These are phyloP conservation scores for Ustilago nuda DNA, from an alignment of 1,284 basidiomycete genomes.

Conservation along the genomic window DNA sequence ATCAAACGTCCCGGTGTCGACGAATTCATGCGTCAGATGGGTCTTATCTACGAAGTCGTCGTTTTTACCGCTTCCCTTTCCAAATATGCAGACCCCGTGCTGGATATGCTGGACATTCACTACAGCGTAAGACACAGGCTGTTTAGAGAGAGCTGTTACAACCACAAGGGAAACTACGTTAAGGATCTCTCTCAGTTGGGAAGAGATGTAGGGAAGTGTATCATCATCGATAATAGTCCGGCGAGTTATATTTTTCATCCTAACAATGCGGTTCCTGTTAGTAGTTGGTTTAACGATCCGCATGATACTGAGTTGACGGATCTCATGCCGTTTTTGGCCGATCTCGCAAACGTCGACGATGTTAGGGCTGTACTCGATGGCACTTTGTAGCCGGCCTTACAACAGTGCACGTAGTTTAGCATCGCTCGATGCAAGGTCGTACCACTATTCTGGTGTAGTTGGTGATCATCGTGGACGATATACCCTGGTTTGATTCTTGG, in stretches of 20 bases:
- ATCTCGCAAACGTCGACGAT: conserved; percentile 86
- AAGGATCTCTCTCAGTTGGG: conserved; percentile 98
- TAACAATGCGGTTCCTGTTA: conserved; percentile 98
- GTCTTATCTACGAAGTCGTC: conserved; percentile 96
- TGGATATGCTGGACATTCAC: conserved; percentile 94
- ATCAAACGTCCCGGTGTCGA: conserved; percentile 99
- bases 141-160: conserved; percentile 98
- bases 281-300: conserved; percentile 92
- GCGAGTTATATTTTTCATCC: conserved; percentile 99
- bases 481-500: neutral
- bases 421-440: no score
- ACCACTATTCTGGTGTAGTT: neutral
- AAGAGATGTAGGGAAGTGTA: conserved; percentile 88
- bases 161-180: conserved; percentile 98
- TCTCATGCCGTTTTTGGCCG: conserved; percentile 90
- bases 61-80: conserved; percentile 97
- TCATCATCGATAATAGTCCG: conserved; percentile 98
- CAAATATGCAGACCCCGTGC: conserved; percentile 99
- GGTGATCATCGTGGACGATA: neutral
- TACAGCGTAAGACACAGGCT: conserved; percentile 93
- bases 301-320: conserved; percentile 93
- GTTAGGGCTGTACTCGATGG: conserved; percentile 88
- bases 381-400: conserved; percentile 10
- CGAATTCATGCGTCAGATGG: conserved; percentile 95
- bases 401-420: no score